phyloP scores from a whole-genome alignment of 2,329 filamentous ascomycete genomes.

The Delphinella strobiligena region DNA sequence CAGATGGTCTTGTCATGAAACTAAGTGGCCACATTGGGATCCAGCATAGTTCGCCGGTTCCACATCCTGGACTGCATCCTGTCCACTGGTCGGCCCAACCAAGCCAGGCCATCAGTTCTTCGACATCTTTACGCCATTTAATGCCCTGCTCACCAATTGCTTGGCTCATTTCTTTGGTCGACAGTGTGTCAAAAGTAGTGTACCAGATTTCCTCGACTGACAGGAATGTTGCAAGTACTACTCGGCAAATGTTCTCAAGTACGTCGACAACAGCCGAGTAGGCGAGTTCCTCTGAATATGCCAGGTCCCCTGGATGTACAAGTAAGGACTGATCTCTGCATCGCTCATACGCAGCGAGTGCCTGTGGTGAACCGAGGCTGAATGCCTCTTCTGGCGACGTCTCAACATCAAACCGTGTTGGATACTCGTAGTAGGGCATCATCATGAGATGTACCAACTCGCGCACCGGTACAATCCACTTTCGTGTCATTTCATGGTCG shows the following conservation, averaged over 20 bases:
- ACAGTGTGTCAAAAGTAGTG: neutral
- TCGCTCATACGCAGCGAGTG: conserved; percentile 26
- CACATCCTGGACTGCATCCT: conserved; percentile 29
- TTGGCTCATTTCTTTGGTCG: neutral
- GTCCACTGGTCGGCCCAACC: conserved; percentile 39
- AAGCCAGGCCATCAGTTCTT: conserved; percentile 37
- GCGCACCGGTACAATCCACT: conserved; percentile 12
- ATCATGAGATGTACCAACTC: conserved; percentile 32
- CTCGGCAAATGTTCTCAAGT: conserved; percentile 28
- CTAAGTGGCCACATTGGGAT: conserved; percentile 40
- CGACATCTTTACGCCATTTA: conserved; percentile 23
- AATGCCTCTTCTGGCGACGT: conserved; percentile 18
- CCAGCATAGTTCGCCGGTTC: conserved; percentile 33
- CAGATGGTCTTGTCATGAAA: neutral
- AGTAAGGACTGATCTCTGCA: conserved; percentile 31
- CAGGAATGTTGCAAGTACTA: conserved; percentile 31
- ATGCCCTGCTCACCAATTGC: no score
- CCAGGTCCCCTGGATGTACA: conserved; percentile 17
- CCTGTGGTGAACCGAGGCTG: conserved; percentile 21
- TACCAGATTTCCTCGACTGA: conserved; percentile 29
- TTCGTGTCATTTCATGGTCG: neutral
- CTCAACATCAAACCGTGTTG: conserved; percentile 13
- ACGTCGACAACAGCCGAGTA: conserved; percentile 30
- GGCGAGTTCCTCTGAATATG: conserved; percentile 25
- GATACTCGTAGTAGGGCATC: conserved; percentile 36